Evolutionary conservation across 2,329 filamentous ascomycete species (phyloP), one percentile per base, ranked within the genome.

Genomic region (Stachybotrys echinatus): DNA sequence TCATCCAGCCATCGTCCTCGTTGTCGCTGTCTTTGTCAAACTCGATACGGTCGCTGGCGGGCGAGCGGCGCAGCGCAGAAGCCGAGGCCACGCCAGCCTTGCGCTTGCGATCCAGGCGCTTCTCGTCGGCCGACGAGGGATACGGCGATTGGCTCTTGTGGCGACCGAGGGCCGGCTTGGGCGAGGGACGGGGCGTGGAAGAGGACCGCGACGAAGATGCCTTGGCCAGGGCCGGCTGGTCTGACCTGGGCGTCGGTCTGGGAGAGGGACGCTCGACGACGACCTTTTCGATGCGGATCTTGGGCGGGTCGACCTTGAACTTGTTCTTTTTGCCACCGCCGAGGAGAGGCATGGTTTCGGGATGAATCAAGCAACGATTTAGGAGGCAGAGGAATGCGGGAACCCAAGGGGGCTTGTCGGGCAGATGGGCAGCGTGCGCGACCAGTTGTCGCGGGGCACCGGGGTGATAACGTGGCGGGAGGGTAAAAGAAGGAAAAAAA

Each of bases 1-100:
- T 71, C 63, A 74, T 73, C 71, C 78, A 81, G 52, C 77, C 74
- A 53, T 77, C 75, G 48, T 77, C 76, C 39, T 76, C 75, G 47
- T 70, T 73, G 50, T 79, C 75, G 46, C 73, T 75, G 53, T 74
- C 72, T 53, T 74, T 76, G 51, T 75, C 75, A 51, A 77, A 79
- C 48, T 74, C 70, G 55, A 78, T 67, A 47, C 71, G 72, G 40
- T 75, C 74, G 52, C 70, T 75, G 12, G 68, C 73, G 3, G 78
- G 75, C 7, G 77, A 79, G n/a, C 58, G 57, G 52, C 66, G 61
- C 42, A 59, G 51, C 34, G 57, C 55, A 12, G 70, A 65, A 42
- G 67, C 56, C 6, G 65, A 64, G 18, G 61, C 63, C n/a, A 61
- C 63, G 44, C 56, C 62, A 39, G 70, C 68, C 58, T 79, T 79